Conservation (phyloP, 2,329 filamentous ascomycete species). For the Phoma sp. region DNA sequence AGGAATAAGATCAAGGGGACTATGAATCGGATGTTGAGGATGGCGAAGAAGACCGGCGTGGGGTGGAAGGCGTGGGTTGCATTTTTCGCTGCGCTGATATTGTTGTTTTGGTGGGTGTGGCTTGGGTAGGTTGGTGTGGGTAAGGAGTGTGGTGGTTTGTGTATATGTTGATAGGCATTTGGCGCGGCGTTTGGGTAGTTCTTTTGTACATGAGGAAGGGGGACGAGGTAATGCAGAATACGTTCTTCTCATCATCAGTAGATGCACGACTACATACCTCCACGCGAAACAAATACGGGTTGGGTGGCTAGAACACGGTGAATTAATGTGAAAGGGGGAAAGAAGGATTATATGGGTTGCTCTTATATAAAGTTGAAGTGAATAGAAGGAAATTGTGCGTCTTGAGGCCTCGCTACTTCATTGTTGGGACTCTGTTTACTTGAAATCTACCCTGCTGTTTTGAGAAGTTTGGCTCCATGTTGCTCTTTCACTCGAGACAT, state of each 20-base stretch:
- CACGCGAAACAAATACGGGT: too few species aligned
- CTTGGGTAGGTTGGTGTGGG: slow-evolving; percentile 48
- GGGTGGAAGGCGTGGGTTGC: slow-evolving; percentile 92
- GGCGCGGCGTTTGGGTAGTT: slow-evolving; percentile 15
- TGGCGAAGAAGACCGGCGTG: slow-evolving; percentile 94
- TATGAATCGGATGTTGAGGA: slow-evolving; percentile 95
- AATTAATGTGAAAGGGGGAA: too few species aligned
- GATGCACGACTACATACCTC: too few species aligned
- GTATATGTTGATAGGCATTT: slow-evolving; percentile 6
- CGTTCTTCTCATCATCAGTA: background rate
- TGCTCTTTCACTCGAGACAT: background rate
- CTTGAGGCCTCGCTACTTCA: too few species aligned
- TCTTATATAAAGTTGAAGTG: too few species aligned
- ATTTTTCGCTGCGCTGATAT: slow-evolving; percentile 83
- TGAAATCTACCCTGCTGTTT: too few species aligned
- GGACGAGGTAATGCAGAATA: background rate
- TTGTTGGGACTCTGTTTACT: too few species aligned
- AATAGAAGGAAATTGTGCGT: too few species aligned
- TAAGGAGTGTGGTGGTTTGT: background rate
- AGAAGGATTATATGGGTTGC: too few species aligned
- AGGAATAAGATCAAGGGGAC: slow-evolving; percentile 82
- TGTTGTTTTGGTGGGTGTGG: slow-evolving; percentile 94
- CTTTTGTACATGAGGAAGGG: background rate
- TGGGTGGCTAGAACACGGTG: too few species aligned
- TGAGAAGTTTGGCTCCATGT: too few species aligned